Conservation (phyloP, 2,329 filamentous ascomycete genomes). For the Davidsoniella neocaledoniae region DNA sequence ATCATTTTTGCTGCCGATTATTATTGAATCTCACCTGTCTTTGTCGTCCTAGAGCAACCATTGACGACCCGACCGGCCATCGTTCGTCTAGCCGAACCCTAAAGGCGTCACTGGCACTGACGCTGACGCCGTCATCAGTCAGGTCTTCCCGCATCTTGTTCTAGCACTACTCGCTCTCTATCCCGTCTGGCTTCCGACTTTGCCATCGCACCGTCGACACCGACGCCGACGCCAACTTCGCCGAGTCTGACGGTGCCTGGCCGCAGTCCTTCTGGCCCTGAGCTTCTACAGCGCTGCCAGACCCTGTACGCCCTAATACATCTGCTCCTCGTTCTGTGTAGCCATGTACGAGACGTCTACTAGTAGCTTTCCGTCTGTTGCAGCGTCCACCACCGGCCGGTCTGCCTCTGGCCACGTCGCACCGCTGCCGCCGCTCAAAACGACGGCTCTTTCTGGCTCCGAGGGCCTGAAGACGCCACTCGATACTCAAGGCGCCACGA, state of each 20-base stretch:
- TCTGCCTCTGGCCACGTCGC: not conserved
- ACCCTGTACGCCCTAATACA: not conserved
- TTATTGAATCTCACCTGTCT: no score
- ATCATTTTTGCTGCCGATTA: no score
- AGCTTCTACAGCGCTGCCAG: not conserved
- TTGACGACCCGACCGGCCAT: not conserved
- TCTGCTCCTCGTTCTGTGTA: not conserved
- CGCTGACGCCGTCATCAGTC: not conserved
- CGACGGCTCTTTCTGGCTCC: no score
- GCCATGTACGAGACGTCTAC: constrained; percentile 3
- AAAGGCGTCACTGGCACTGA: no score
- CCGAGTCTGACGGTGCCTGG: no score
- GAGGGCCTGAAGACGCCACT: no score
- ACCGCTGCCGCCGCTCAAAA: not conserved
- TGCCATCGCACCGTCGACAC: not conserved
- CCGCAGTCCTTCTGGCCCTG: no score
- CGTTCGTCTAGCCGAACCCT: not conserved
- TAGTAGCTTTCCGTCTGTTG: not conserved
- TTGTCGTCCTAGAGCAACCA: no score
- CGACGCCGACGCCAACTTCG: no score
- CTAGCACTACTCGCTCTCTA: not conserved
- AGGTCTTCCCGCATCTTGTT: no score
- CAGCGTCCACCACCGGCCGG: constrained; percentile 10
- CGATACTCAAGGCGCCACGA: not conserved
- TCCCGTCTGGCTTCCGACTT: not conserved